phyloP scores from a whole-genome alignment of 768 basidiomycete species.

The Auriscalpium orientale region DNA sequence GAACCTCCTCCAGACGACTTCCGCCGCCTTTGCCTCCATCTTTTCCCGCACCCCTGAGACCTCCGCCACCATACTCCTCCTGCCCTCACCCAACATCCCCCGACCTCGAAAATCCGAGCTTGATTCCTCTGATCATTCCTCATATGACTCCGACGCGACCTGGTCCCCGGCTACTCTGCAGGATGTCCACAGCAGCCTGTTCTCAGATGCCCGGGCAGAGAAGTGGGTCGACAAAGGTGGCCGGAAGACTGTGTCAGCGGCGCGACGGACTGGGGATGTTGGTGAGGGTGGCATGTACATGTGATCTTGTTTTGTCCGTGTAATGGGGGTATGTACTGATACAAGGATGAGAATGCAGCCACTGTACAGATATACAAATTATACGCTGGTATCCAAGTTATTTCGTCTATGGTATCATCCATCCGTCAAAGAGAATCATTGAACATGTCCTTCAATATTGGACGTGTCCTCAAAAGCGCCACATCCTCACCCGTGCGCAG shows the following conservation, averaged over 20 bases:
- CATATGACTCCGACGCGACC: not conserved
- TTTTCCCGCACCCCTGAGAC: not conserved
- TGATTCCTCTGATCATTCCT: not conserved
- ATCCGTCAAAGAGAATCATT: slow-evolving; percentile 25
- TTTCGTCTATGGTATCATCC: not conserved
- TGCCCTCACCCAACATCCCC: slow-evolving; percentile 11
- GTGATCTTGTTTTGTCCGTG: not conserved
- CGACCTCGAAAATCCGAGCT: slow-evolving; percentile 1
- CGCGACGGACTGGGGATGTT: slow-evolving; percentile 6
- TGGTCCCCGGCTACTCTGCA: slow-evolving; percentile 8
- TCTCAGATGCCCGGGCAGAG: not conserved
- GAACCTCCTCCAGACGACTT: slow-evolving; percentile 19
- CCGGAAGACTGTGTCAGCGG: not conserved
- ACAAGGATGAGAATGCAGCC: no score
- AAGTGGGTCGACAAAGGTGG: slow-evolving; percentile 4
- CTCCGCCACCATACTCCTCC: slow-evolving; percentile 5
- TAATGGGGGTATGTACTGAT: no score
- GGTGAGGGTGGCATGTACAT: slow-evolving; percentile 19
- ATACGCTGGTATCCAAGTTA: no score
- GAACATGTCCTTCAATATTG: slow-evolving; percentile 54
- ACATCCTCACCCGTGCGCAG: slow-evolving; percentile 26
- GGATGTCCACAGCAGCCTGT: slow-evolving; percentile 2
- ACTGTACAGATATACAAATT: no score
- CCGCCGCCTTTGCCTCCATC: slow-evolving; percentile 18
- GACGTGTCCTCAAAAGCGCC: slow-evolving; percentile 47